Percentiles rank a stretch among this genome's conserved stretches.
These are phyloP conservation scores for Suillus decipiens DNA, from an alignment of 768 basidiomycete species.

Conservation along the genomic window DNA sequence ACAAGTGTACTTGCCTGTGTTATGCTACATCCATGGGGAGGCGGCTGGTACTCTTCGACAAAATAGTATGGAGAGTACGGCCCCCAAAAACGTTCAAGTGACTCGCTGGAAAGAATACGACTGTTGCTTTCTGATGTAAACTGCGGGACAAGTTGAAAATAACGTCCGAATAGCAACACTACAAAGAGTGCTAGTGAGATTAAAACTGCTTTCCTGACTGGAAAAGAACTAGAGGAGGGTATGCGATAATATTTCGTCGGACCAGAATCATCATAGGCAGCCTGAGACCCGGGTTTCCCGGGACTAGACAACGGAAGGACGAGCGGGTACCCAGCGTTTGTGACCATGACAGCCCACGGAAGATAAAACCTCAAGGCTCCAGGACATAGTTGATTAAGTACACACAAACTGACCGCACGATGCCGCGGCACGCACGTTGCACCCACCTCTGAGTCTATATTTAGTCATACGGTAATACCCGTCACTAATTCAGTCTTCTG, in stretches of 20 bases:
- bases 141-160: background rate
- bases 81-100: background rate
- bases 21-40: background rate
- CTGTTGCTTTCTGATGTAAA: background rate
- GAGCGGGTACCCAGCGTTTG: background rate
- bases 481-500: no score
- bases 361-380: background rate
- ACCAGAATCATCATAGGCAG: background rate
- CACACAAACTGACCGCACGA: background rate
- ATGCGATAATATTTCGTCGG: no score
- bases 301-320: background rate
- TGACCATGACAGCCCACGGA: background rate
- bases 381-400: background rate
- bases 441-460: no score
- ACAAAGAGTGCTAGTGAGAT: background rate
- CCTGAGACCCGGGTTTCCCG: background rate
- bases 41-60: background rate
- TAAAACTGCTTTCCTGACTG: background rate
- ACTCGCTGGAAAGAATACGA: background rate
- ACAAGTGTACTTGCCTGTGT: background rate
- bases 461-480: no score
- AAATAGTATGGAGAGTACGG: conserved; percentile 1
- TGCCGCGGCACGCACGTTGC: background rate
- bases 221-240: background rate
- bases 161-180: background rate